Percentiles rank a stretch among this genome's conserved stretches.
These are phyloP conservation scores for Rhodotorula sphaerocarpa DNA, from an alignment of 768 basidiomycete species.

Conservation along the genomic window DNA sequence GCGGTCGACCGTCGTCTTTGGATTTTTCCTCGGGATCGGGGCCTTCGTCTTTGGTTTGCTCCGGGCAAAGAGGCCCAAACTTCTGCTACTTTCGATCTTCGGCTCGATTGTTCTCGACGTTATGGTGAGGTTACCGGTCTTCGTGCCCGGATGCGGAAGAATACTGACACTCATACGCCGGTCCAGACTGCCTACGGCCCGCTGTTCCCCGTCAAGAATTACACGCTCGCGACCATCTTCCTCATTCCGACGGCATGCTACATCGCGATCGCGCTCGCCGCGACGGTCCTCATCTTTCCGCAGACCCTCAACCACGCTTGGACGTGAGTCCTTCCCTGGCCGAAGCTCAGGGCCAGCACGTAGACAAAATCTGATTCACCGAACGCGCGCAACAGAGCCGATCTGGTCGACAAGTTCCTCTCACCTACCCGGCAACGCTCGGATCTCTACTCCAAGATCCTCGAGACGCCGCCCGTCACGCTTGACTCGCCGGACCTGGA, in stretches of 20 bases:
- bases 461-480: conserved; percentile 6
- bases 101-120: conserved; percentile 35
- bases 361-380: not conserved
- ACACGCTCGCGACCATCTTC: conserved; percentile 27
- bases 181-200: conserved; percentile 41
- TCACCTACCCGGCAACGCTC: conserved; percentile 34
- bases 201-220: conserved; percentile 42
- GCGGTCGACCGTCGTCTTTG: conserved; percentile 49
- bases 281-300: conserved; percentile 52
- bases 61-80: conserved; percentile 49
- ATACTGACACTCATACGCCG: no score
- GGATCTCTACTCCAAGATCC: conserved; percentile 21
- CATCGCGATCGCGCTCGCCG: conserved; percentile 50
- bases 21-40: conserved; percentile 50
- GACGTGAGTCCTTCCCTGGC: conserved; percentile 41
- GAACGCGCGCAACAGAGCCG: conserved; percentile 17
- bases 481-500: not conserved
- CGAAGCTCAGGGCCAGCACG: not conserved
- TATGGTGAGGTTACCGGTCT: conserved; percentile 39
- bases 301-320: conserved; percentile 50
- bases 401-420: conserved; percentile 40
- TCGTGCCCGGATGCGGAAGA: not conserved
- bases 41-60: conserved; percentile 49
- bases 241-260: conserved; percentile 49
- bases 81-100: conserved; percentile 46